Evolutionary conservation across 352 stramenopile genomes (phyloP).

Genomic region (Blastocystis sp.): DNA sequence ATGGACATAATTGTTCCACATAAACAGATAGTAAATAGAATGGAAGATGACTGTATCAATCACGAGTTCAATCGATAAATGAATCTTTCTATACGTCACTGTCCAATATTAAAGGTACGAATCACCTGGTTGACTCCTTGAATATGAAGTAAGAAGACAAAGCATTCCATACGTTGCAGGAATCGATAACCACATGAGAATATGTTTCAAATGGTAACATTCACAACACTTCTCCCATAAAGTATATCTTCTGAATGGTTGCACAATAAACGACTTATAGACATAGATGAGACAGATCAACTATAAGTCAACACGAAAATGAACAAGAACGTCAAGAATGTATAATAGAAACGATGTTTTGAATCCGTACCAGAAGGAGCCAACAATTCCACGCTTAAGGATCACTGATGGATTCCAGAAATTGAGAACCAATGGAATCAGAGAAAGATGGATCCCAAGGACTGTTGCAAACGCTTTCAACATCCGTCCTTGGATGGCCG

Average conservation of each 20-base stretch:
- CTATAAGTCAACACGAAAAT: neutral
- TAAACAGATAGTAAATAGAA: slow-evolving; percentile 19
- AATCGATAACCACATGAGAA: slow-evolving; percentile 27
- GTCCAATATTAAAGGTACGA: neutral
- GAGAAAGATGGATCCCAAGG: neutral
- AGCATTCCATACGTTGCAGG: slow-evolving; percentile 7
- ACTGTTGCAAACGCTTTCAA: neutral
- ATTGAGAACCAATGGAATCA: neutral
- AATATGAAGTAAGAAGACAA: neutral
- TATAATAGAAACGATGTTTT: neutral
- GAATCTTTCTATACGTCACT: neutral
- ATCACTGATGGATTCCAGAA: neutral
- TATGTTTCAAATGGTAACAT: slow-evolving; percentile 30
- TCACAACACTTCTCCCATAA: slow-evolving; percentile 8
- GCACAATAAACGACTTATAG: neutral
- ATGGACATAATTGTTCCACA: slow-evolving; percentile 20
- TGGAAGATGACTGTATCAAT: neutral
- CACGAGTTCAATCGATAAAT: neutral
- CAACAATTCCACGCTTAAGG: neutral
- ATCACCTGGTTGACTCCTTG: neutral
- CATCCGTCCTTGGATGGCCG: neutral
- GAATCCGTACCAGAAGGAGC: neutral
- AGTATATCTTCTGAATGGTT: neutral
- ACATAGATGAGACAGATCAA: neutral
- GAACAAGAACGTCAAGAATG: neutral